Base-by-base conservation (phyloP, 306 rosid genomes). In the Dryas drummondii region DNA sequence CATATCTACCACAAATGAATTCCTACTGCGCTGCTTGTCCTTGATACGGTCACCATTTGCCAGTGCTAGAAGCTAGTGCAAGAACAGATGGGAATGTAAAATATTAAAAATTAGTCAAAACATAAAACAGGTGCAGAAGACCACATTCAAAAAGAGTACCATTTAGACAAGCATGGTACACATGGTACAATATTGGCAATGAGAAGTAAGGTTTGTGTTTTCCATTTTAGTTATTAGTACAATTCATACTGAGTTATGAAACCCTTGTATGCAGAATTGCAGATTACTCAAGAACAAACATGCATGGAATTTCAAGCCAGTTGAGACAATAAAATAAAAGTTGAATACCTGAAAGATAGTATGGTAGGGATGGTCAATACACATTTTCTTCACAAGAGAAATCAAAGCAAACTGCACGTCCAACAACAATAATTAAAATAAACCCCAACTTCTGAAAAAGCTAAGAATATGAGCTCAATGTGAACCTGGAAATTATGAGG, bases 371-470 rank as follows among this genome's bases (percentile, higher is more conserved):
- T 94, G 98, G 79, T 94, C 94, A 69, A 94, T 80, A 61, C 96
- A 86, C 97, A 94, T 91, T 87, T 94, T 94, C 90, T 90, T 94
- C 90, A 91, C 91, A 12, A 94, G 93, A 73, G 96, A 91, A 86
- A 87, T 87, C 91, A 94, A 84, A 58, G 94, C 98, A 88, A 79
- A 87, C 98, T 94, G 97, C 88, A 87, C 26, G 69, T 57, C 56
- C 80, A 50, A 71, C 46, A 76, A 69, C 74, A 46, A 66, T 22
- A 42, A 26, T 79, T 57, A 80, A 50, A 37, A 53, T 6, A 70
- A 64, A 62, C 53, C 40, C 45, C 57, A 37, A 80, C 9, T 15
- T 11, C 49, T n/a, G 4, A 56, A 48, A 58, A 65, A 51, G 73
- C 63, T 14, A 48, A 42, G 17, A 74, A 71, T 3, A 48, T 66